A percentile compares a stretch with the other conserved stretches of the same genome.
Conservation (phyloP, 495 filamentous ascomycete species). For the Talaromyces proteolyticus region DNA sequence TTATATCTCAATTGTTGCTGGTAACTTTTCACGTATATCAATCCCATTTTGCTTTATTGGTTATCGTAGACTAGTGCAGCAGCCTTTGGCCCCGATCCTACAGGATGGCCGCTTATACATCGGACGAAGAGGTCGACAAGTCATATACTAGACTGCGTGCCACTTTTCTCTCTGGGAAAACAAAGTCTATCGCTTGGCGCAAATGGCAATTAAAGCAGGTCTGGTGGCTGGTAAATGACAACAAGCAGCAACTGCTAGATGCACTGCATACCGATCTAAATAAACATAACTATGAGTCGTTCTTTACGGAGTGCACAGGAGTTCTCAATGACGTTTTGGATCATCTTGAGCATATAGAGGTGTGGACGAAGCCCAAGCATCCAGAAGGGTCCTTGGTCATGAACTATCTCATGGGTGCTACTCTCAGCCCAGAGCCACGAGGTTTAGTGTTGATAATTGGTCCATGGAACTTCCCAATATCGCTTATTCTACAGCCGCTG, state of each 20-base stretch:
- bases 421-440: slow-evolving; percentile 74
- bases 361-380: slow-evolving; percentile 68
- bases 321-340: slow-evolving; percentile 66
- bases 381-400: slow-evolving; percentile 52
- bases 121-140: slow-evolving; percentile 6
- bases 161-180: slow-evolving; percentile 26
- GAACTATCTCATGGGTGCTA: slow-evolving; percentile 56
- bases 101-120: slow-evolving; percentile 3
- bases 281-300: slow-evolving; percentile 61
- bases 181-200: slow-evolving; percentile 32
- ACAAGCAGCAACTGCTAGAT: slow-evolving; percentile 53
- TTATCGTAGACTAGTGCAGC: neutral
- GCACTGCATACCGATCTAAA: slow-evolving; percentile 67
- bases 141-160: slow-evolving; percentile 17
- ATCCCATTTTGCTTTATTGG: too few species aligned
- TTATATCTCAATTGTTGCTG: too few species aligned
- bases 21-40: too few species aligned
- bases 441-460: slow-evolving; percentile 80
- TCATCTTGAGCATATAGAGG: slow-evolving; percentile 61
- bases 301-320: slow-evolving; percentile 58
- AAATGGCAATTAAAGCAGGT: slow-evolving; percentile 45
- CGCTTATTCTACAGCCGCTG: slow-evolving; percentile 65
- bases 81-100: neutral
- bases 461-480: slow-evolving; percentile 81
- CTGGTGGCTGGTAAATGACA: slow-evolving; percentile 58